These are phyloP conservation scores for Leucoagaricus sp. DNA, from an alignment of 1,284 basidiomycete species.

Conservation along the genomic window DNA sequence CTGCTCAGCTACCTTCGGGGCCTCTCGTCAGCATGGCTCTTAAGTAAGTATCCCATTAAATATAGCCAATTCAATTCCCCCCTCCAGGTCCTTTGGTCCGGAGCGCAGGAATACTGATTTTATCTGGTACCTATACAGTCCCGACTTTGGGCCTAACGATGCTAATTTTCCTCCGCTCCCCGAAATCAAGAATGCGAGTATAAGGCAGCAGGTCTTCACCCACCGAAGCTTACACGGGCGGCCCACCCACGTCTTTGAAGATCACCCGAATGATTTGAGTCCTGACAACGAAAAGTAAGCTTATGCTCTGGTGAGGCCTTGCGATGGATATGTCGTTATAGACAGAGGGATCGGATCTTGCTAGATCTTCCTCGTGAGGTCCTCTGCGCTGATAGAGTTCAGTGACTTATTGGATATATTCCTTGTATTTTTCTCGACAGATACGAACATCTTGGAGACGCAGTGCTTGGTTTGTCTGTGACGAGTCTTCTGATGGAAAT, in stretches of 20 bases:
- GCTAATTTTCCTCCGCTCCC: conserved; percentile 51
- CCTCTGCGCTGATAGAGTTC: not conserved
- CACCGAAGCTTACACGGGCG: conserved; percentile 69
- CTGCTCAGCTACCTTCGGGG: not conserved
- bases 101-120: not conserved
- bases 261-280: conserved; percentile 63
- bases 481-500: conserved; percentile 61
- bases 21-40: conserved; percentile 2
- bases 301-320: not conserved
- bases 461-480: conserved; percentile 65
- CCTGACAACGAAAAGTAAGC: conserved; percentile 78
- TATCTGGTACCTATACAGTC: conserved; percentile 24
- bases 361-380: not conserved
- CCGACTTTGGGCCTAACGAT: conserved; percentile 39
- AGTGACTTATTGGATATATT: not conserved
- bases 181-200: conserved; percentile 40
- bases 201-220: conserved; percentile 63
- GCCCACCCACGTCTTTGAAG: conserved; percentile 73
- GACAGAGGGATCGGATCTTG: not conserved
- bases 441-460: conserved; percentile 73
- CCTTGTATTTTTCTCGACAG: conserved; percentile 35
- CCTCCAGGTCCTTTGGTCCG: not conserved
- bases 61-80: not conserved
- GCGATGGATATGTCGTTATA: not conserved
- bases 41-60: conserved; percentile 8